These are phyloP conservation scores for Lipomyces sp. DNA, from an alignment of 805 yeast species.

Conservation along the genomic window DNA sequence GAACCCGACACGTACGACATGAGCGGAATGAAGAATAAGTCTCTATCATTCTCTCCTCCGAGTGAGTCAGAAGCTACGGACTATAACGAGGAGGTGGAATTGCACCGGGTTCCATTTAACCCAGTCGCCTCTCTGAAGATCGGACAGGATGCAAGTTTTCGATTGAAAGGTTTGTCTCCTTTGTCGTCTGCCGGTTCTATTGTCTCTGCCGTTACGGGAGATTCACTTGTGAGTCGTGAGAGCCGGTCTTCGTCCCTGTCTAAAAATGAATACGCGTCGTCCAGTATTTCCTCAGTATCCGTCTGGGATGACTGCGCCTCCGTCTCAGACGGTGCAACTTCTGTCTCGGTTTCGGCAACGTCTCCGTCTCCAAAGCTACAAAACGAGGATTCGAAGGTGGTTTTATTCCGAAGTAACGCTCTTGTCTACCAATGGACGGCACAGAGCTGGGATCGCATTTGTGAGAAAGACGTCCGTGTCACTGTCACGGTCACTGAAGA, in stretches of 20 bases:
- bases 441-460: conserved; percentile 35
- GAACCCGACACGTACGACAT: neutral
- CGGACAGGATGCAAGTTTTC: neutral
- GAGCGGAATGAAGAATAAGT: neutral
- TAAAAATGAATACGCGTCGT: conserved; percentile 17
- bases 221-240: conserved; percentile 3
- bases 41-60: neutral
- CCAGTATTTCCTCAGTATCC: conserved; percentile 9
- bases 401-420: conserved; percentile 34
- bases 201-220: neutral
- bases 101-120: neutral
- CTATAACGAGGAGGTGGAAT: neutral
- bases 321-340: conserved; percentile 15
- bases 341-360: neutral
- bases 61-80: no score
- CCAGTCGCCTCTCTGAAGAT: neutral
- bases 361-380: conserved; percentile 13
- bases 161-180: neutral
- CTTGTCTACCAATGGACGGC: conserved; percentile 36
- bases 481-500: conserved; percentile 28
- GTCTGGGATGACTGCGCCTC: conserved; percentile 15
- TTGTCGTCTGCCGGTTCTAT: neutral
- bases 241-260: conserved; percentile 19
- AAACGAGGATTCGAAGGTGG: conserved; percentile 22
- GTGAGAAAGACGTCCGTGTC: conserved; percentile 31